Conservation (phyloP, 2,329 filamentous ascomycete genomes). For the Botrytis fabae region DNA sequence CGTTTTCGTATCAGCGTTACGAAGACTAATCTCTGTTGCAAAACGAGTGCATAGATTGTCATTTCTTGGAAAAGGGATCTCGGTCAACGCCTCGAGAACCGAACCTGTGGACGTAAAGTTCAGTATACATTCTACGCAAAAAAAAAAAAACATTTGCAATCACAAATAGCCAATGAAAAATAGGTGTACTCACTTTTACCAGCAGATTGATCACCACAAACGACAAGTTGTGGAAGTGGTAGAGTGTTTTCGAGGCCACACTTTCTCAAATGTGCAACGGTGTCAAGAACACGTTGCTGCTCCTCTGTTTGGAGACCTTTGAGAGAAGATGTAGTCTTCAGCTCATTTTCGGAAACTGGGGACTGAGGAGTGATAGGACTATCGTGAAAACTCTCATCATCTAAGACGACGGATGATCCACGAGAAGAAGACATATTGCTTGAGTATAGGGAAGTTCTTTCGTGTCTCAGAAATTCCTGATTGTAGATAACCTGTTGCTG, state of each 20-base stretch:
- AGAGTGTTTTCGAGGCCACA: conserved; percentile 53
- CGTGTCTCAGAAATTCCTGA: neutral
- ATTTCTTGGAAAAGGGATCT: conserved; percentile 60
- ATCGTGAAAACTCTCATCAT: neutral
- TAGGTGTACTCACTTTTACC: conserved; percentile 50
- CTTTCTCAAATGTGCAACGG: conserved; percentile 57
- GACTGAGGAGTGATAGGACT: neutral
- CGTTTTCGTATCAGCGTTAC: conserved; percentile 43
- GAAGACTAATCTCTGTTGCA: conserved; percentile 49
- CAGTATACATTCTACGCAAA: neutral
- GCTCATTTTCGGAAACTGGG: neutral
- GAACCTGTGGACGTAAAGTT: conserved; percentile 43
- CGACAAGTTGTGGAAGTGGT: conserved; percentile 60
- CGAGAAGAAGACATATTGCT: neutral
- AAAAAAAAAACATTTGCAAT: neutral
- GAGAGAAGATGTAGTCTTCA: conserved; percentile 28
- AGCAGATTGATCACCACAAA: conserved; percentile 64
- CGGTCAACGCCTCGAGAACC: conserved; percentile 62
- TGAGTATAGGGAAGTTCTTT: neutral
- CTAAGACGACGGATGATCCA: neutral
- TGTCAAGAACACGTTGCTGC: conserved; percentile 57
- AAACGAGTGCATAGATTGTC: conserved; percentile 62
- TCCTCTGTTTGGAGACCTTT: conserved; percentile 47
- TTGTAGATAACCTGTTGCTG: neutral
- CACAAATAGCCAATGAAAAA: neutral